phyloP scores from a whole-genome alignment of 2,329 filamentous ascomycete species.

The Coniochaeta sp. region DNA sequence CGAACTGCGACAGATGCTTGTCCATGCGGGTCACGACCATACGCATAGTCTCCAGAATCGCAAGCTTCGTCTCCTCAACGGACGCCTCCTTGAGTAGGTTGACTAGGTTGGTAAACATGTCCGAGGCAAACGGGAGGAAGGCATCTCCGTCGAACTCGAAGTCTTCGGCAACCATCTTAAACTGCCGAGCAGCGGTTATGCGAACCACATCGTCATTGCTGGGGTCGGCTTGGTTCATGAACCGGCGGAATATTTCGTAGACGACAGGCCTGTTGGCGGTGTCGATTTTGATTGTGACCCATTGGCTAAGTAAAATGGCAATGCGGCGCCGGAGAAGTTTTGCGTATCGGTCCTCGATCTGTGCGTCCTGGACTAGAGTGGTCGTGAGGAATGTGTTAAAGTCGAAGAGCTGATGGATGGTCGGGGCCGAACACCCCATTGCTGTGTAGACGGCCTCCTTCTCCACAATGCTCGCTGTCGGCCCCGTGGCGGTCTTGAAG shows the following conservation, averaged over 20 bases:
- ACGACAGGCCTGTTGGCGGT: conserved; percentile 63
- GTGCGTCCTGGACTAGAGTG: conserved; percentile 72
- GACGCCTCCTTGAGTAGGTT: conserved; percentile 72
- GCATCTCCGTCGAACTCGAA: conserved; percentile 69
- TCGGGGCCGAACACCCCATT: conserved; percentile 76
- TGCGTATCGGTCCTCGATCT: conserved; percentile 53
- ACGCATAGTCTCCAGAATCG: conserved; percentile 78
- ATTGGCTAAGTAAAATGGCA: conserved; percentile 82
- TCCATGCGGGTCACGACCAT: conserved; percentile 78
- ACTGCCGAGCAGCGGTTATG: conserved; percentile 80
- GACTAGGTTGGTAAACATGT: conserved; percentile 68
- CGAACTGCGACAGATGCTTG: conserved; percentile 57
- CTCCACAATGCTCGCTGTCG: conserved; percentile 61
- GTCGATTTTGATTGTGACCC: conserved; percentile 73
- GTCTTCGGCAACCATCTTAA: conserved; percentile 75
- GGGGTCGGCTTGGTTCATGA: conserved; percentile 69
- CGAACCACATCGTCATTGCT: conserved; percentile 88
- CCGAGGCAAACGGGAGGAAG: conserved; percentile 72
- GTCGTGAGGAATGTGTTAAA: conserved; percentile 74
- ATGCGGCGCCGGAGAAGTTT: conserved; percentile 83
- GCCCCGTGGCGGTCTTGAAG: conserved; percentile 69
- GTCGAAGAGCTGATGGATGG: conserved; percentile 68
- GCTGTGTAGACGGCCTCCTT: conserved; percentile 96
- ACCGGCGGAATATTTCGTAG: conserved; percentile 83
- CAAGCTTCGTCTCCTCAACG: conserved; percentile 82